Percentiles rank a stretch among this genome's conserved stretches.
Evolutionary conservation across 2,329 filamentous ascomycete genomes (phyloP).

Genomic region (Immersiporthe knoxdaviesiana): DNA sequence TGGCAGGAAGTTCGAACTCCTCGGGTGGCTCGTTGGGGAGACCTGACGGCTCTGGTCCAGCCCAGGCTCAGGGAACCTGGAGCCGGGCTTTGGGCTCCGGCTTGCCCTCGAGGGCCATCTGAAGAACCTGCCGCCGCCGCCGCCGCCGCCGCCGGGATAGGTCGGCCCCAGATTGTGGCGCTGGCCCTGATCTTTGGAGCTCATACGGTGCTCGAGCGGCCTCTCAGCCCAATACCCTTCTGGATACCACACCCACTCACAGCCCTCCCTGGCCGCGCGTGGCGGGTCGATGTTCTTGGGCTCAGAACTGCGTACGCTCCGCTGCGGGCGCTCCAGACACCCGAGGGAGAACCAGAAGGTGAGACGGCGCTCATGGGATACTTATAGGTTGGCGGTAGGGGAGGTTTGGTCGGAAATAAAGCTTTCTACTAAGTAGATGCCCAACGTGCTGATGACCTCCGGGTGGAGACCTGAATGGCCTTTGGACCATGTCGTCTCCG

Average conservation of each 20-base stretch:
- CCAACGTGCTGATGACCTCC: not conserved
- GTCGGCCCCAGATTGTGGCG: conserved; percentile 33
- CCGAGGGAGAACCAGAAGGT: conserved; percentile 26
- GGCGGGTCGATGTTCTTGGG: conserved; percentile 52
- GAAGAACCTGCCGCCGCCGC: conserved; percentile 42
- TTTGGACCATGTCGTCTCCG: not conserved
- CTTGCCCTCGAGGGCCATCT: conserved; percentile 18
- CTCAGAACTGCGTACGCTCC: conserved; percentile 6
- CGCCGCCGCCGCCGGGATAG: conserved; percentile 39
- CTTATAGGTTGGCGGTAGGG: not conserved
- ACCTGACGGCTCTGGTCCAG: conserved; percentile 34
- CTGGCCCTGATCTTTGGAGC: conserved; percentile 3
- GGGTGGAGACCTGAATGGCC: not conserved
- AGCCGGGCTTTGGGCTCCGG: not conserved
- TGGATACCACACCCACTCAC: conserved; percentile 67
- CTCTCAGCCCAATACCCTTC: conserved; percentile 67
- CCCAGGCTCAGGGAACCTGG: conserved; percentile 3
- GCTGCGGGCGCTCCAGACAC: conserved; percentile 22
- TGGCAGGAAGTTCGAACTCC: not conserved
- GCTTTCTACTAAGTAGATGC: not conserved
- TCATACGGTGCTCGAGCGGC: not conserved
- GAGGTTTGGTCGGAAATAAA: too few relatives aligned
- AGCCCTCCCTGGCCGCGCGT: conserved; percentile 56
- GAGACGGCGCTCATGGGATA: conserved; percentile 25
- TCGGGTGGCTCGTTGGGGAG: conserved; percentile 30